Base-by-base conservation (phyloP, 108 stramenopile species). In the Cyclotella baltica region DNA sequence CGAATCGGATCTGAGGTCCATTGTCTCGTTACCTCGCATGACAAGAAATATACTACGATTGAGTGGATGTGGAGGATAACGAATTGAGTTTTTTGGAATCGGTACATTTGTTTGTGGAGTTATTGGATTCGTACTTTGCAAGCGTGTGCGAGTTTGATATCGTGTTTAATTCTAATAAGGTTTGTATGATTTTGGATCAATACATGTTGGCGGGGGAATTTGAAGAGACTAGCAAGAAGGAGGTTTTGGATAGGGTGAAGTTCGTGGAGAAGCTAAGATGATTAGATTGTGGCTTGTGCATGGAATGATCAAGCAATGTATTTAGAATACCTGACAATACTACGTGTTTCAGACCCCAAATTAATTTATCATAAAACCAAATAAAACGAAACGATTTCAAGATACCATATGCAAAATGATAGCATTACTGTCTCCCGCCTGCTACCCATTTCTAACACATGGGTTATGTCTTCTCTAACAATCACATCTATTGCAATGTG, bases 111-210 rank as follows among this genome's bases (percentile, higher is more conserved):
- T 99, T 98, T 85, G 99, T 99, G 47, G 99, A 99, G 90, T 76
- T 99, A 50, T 77, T 99, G 76, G 98, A 99, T 90, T 85, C 92
- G 27, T 99, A 99, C 84, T 99, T 99, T 81, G 88, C 88, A 63
- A 99, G 96, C 84, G 97, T 98, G 40, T 99, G 99, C 82, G 99
- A 99, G 87, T 88, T 99, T 73, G 99, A 99, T 78, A 98, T 99
- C 81, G 98, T 99, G 46, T 99, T 99, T 84, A 96, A 99, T 84
- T 99, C 99, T 79, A 98, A 99, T 83, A 98, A 97, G 88, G 93
- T 96, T 22, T 98, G 98, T 81, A 86, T 85, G 73, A 98, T 99
- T 75, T 80, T 99, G 35, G 98, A 99, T 90, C 98, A 99, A 89
- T 96, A 98, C 80, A 98, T 99, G 95, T 77, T 99, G 78, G 98